Base-by-base conservation (phyloP, 441 rosid genomes). In the Syzygium malaccense region DNA sequence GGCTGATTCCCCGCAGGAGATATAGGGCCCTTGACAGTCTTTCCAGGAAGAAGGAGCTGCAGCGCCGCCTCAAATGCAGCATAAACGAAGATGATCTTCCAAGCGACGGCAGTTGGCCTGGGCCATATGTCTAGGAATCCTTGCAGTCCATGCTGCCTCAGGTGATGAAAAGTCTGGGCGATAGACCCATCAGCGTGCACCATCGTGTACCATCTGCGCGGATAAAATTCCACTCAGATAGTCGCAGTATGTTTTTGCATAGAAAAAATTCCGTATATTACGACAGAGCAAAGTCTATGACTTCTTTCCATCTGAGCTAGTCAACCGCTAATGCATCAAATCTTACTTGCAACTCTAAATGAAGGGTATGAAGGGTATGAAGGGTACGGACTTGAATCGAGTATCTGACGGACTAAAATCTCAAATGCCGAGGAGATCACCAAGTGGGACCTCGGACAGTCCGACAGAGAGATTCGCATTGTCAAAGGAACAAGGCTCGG, bases 141-240 rank as follows among this genome's bases (percentile, higher is more conserved):
- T 86, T 93, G 93, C 88, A 95, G 85, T 53, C 99, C 99, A 89
- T 93, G 89, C 87, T 94, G 93, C 91, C 87, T 91, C 89, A 96
- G 91, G 89, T 91, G 96, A 86, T 93, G 89, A 91, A 88, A 93
- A 20, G 99, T 95, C 90, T 95, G 92, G 51, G 78, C 17, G 84
- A 96, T 90, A 32, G 99, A 96, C 84, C 99, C 99, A 90, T 96
- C 98, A 55, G 97, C 97, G 93, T 97, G 97, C 25, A 96, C 99
- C 99, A 97, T 94, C 1, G 99, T 94, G 87, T 96, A 96, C 99
- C 99, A 98, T 94, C 99, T 98, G 93, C 90, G 92, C 56, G 37
- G 91, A 33, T 62, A 57, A 71, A 75, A 41, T 25, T 12, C 51
- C 51, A 75, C 83, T 41, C 51, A 37, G 48, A 37, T 71, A 10